Evolutionary conservation across 441 rosid genomes (phyloP), one percentile per base, ranked within the genome.

Genomic region (Croton setiger): DNA sequence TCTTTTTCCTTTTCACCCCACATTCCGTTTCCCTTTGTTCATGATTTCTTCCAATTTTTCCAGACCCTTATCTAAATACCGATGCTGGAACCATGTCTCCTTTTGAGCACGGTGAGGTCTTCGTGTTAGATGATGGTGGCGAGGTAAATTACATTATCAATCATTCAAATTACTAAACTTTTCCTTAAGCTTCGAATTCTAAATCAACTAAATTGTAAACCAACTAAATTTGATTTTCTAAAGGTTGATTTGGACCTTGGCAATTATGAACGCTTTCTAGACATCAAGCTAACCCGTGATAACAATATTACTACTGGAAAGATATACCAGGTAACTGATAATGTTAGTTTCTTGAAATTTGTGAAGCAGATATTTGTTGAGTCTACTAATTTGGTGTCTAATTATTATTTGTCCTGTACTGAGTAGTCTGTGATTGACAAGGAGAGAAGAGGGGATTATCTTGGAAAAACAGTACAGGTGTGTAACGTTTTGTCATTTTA

Each of bases 21-120:
- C 39, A 36, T 14, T 35, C 20, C 37, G 41, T 68, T 20, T 33
- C 27, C 57, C 35, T 36, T 27, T 20, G 21, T 5, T 39, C 43
- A 21, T 41, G 55, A 11, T 41, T 27, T 45, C 56, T 48, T 35
- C 21, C 15, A n/a, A 53, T 17, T 45, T 36, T 20, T 66, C 12
- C 81, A 93, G 98, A 93, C 88, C 98, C 97, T 79, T 93, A 93
- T 79, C 74, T 93, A 39, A 93, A 93, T 67, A 89, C 86, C 17
- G 98, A 93, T 81, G 98, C 98, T 15, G 98, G 98, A 72, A 93
- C 98, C 44, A 93, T 93, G 97, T 93, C 98, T 44, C 98, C 98
- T 49, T 85, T 83, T 66, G 98, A 93, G 78, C 98, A 93, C 21
- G 98, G 98, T 33, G 98, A 93, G 81, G 97, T 93, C 17, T 93